phyloP scores from a whole-genome alignment of 73 alveolate genomes.

The Uronychia setigera region DNA sequence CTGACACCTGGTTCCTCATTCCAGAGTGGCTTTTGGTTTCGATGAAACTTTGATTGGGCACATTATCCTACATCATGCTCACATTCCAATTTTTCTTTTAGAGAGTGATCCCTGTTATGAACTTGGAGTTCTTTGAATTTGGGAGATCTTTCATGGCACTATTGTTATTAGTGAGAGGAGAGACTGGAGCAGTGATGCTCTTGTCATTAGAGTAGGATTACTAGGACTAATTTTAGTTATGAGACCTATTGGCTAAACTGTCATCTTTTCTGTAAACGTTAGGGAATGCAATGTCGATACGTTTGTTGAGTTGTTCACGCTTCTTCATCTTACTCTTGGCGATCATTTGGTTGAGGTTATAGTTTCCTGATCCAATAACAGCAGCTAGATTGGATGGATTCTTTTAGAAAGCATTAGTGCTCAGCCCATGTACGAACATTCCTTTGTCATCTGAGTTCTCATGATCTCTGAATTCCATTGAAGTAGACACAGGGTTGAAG shows the following conservation, averaged over 20 bases:
- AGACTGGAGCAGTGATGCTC: conserved; percentile 3
- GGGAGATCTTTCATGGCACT: too few relatives aligned
- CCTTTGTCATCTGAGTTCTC: not conserved
- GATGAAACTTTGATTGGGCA: too few relatives aligned
- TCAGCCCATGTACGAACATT: not conserved
- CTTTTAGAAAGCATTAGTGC: not conserved
- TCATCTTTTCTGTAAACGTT: not conserved
- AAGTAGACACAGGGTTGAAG: not conserved
- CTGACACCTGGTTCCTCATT: not conserved
- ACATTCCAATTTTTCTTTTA: too few relatives aligned
- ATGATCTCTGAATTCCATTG: not conserved
- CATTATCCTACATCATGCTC: too few relatives aligned
- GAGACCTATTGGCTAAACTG: too few relatives aligned
- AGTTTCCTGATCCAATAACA: not conserved
- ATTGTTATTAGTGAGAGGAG: not conserved
- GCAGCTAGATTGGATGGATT: not conserved
- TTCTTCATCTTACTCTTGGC: not conserved
- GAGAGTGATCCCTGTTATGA: not conserved
- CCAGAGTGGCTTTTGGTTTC: not conserved
- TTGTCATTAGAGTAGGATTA: not conserved
- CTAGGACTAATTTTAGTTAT: not conserved
- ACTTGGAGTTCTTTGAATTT: not conserved
- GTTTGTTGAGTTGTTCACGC: not conserved
- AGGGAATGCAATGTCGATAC: not conserved
- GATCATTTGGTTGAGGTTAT: not conserved